Conservation (phyloP, 1,284 basidiomycete species). For the Ganoderma sp. region DNA sequence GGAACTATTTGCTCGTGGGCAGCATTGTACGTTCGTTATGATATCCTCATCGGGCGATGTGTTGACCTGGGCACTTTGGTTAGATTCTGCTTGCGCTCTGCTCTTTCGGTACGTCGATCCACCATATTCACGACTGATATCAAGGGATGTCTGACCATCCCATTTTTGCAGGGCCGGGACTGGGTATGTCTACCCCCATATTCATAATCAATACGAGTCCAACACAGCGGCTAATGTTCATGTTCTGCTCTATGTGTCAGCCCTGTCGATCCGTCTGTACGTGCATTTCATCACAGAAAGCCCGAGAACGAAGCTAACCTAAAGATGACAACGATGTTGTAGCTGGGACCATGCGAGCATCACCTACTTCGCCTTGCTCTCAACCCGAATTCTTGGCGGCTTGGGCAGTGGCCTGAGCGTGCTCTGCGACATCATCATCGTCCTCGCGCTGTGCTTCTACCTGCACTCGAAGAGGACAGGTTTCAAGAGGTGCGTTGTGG, state of each 20-base stretch:
- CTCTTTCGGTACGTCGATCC: background rate
- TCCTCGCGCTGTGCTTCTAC: background rate
- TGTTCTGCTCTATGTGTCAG: background rate
- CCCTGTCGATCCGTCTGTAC: background rate
- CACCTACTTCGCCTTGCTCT: background rate
- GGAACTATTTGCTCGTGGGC: background rate
- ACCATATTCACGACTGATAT: background rate
- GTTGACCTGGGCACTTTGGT: background rate
- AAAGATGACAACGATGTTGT: background rate
- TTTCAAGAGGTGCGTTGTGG: background rate
- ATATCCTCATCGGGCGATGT: background rate
- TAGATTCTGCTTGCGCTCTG: background rate
- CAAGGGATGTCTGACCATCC: background rate
- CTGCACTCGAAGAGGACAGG: background rate
- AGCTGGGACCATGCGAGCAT: background rate
- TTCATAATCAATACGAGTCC: background rate
- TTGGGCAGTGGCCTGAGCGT: background rate
- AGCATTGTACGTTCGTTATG: background rate
- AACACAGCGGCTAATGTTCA: background rate
- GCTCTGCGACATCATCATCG: background rate
- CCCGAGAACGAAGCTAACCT: background rate
- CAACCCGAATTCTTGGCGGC: background rate
- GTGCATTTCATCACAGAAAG: background rate
- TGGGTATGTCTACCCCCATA: background rate
- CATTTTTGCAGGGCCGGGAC: background rate